These are phyloP conservation scores for Colletotrichum limetticola DNA, from an alignment of 2,329 filamentous ascomycete genomes.

Conservation along the genomic window DNA sequence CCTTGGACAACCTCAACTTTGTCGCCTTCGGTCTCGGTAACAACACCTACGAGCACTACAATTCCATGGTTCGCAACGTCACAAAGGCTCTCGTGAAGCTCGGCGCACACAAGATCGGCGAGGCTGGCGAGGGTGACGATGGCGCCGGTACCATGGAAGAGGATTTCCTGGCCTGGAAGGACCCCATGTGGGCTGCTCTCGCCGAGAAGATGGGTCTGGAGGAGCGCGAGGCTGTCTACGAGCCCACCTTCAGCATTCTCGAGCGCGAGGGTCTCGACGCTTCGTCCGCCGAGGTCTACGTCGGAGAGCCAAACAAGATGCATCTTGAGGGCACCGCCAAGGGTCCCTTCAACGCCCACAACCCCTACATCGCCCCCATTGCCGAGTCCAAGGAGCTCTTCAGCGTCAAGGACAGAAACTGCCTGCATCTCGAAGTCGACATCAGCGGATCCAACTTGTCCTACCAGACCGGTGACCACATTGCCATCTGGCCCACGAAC, in stretches of 20 bases:
- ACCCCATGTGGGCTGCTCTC: constrained; percentile 95
- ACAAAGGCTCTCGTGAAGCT: constrained; percentile 83
- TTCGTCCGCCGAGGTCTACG: constrained; percentile 85
- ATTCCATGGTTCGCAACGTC: constrained; percentile 95
- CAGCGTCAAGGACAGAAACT: constrained; percentile 89
- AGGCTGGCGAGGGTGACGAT: constrained; percentile 95
- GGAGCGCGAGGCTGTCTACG: constrained; percentile 96
- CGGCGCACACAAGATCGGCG: constrained; percentile 85
- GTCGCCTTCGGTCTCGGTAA: constrained; percentile 97
- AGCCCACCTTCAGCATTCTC: constrained; percentile 86
- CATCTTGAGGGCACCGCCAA: constrained; percentile 87
- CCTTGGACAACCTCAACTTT: constrained; percentile 87
- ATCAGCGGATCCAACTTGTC: constrained; percentile 88
- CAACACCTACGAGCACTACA: constrained; percentile 99
- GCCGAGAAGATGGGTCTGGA: constrained; percentile 86
- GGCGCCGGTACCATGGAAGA: constrained; percentile 99
- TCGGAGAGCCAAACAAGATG: constrained; percentile 96
- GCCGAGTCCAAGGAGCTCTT: constrained; percentile 92
- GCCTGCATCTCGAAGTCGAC: constrained; percentile 95
- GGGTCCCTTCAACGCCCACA: constrained; percentile 95
- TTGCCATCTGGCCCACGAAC: constrained; percentile 97
- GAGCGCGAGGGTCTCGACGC: constrained; percentile 79
- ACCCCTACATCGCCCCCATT: constrained; percentile 96
- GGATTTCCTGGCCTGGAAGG: constrained; percentile 98
- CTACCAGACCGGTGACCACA: constrained; percentile 97